Conservation (phyloP, 208 protist species). For the Entamoeba histolytica region DNA sequence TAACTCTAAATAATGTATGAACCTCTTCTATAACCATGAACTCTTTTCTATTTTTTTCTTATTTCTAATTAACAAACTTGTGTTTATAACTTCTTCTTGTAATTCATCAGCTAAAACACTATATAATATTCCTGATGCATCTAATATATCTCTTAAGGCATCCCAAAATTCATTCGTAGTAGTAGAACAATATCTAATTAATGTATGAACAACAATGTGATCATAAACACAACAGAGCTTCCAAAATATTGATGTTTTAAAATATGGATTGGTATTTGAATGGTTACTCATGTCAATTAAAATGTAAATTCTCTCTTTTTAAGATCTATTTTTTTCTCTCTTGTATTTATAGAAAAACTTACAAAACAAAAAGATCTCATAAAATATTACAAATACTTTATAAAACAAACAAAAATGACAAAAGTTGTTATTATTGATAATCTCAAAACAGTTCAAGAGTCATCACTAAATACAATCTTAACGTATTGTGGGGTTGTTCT, state of each 20-base stretch:
- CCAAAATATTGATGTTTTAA: background rate
- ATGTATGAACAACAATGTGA: background rate
- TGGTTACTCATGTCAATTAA: too few relatives aligned
- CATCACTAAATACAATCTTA: background rate
- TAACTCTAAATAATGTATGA: background rate
- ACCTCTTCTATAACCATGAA: too few relatives aligned
- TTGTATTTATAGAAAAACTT: too few relatives aligned
- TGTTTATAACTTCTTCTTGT: background rate
- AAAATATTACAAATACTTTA: too few relatives aligned
- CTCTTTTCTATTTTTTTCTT: background rate
- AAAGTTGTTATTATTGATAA: background rate
- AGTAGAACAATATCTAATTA: background rate
- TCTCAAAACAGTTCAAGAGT: background rate
- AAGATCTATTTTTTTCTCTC: too few relatives aligned
- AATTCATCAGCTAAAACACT: too few relatives aligned
- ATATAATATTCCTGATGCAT: too few relatives aligned
- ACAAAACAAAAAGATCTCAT: too few relatives aligned
- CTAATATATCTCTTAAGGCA: too few relatives aligned
- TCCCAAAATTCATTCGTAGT: background rate
- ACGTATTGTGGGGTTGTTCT: background rate
- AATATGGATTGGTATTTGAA: background rate
- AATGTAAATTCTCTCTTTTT: too few relatives aligned
- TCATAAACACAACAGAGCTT: background rate
- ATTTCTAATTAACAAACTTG: background rate
- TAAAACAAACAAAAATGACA: background rate